Conservation (phyloP, 2,329 filamentous ascomycete species). For the Colletotrichum tanaceti region DNA sequence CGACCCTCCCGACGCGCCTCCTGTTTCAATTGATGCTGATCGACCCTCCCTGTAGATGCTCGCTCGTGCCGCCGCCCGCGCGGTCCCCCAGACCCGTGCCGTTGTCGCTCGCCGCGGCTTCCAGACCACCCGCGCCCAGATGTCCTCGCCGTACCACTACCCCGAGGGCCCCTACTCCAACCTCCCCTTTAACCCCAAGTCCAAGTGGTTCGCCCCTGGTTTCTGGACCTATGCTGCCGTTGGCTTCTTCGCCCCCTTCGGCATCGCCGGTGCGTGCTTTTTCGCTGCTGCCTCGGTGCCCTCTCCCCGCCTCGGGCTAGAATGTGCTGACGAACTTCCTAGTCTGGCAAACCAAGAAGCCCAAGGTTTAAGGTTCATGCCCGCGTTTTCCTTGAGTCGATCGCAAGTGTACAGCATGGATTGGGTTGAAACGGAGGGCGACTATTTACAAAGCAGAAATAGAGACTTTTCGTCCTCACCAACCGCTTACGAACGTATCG, state of each 20-base stretch:
- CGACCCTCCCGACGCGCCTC: neutral
- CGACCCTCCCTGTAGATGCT: constrained; percentile 76
- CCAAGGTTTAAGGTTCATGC: constrained; percentile 52
- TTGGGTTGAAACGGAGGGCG: constrained; percentile 43
- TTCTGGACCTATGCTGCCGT: constrained; percentile 79
- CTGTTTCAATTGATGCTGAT: constrained; percentile 50
- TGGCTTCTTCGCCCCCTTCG: constrained; percentile 72
- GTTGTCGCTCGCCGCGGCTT: constrained; percentile 91
- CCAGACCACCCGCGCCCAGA: constrained; percentile 86
- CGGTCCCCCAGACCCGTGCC: constrained; percentile 70
- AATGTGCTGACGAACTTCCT: constrained; percentile 43
- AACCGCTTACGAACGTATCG: neutral
- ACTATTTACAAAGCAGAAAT: constrained; percentile 49
- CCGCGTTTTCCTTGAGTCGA: constrained; percentile 34
- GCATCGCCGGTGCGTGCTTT: constrained; percentile 68
- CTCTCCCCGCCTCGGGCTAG: neutral
- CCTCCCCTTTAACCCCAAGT: constrained; percentile 96
- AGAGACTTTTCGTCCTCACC: constrained; percentile 46
- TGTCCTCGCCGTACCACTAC: constrained; percentile 97
- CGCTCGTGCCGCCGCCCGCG: constrained; percentile 74
- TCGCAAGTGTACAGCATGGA: constrained; percentile 39
- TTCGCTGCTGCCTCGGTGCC: constrained; percentile 15
- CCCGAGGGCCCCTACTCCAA: constrained; percentile 95
- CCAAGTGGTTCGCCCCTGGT: constrained; percentile 82
- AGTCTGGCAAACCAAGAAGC: constrained; percentile 66